Base-by-base conservation (phyloP, 106 monocot genomes). In the Dactylorhiza incarnata region DNA sequence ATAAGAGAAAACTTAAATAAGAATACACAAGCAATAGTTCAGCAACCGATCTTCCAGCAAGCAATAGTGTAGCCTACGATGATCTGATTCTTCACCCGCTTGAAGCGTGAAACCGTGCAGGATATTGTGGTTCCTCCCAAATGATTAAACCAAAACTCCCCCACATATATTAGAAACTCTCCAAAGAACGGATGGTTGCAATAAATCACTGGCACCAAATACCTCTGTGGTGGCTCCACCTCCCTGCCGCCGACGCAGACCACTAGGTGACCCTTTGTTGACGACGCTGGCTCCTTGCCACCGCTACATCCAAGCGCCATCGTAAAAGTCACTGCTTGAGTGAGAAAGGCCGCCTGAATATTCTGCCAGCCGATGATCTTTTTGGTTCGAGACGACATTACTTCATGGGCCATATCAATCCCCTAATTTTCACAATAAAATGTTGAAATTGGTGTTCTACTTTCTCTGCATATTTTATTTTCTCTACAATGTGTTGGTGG, bases 71-170 rank as follows among this genome's bases (percentile, higher is more conserved):
- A 47, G n/a, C 46, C 23, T 49, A 51, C 49, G 9, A 51, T 51
- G 19, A 52, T 73, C 49, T 22, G 22, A 24, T 0, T 23, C 78
- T 72, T 54, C 16, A 78, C 43, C 47, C 58, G 71, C 72, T 72
- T 58, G 58, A 78, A 78, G 6, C 19, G 44, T 15, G 52, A 71
- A 1, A 26, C 56, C 22, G 71, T 44, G 56, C 78, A 78, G 44
- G 78, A 72, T 8, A 78, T 78, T 1, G 58, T 72, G 54, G 72
- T 78, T n/a, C 69, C 78, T 3, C 78, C 52, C 9, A 19, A 16
- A 8, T 78, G 78, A 0, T 78, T 44, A 25, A 72, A 78, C 72
- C 78, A 71, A 55, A 72, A 78, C 58, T 78, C 72, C 47, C 44
- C 78, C 13, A 72, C 71, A 14, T 78, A 71, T 24, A 23, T 78